phyloP scores from a whole-genome alignment of 345 rosid species.

The Erucastrum elatum region DNA sequence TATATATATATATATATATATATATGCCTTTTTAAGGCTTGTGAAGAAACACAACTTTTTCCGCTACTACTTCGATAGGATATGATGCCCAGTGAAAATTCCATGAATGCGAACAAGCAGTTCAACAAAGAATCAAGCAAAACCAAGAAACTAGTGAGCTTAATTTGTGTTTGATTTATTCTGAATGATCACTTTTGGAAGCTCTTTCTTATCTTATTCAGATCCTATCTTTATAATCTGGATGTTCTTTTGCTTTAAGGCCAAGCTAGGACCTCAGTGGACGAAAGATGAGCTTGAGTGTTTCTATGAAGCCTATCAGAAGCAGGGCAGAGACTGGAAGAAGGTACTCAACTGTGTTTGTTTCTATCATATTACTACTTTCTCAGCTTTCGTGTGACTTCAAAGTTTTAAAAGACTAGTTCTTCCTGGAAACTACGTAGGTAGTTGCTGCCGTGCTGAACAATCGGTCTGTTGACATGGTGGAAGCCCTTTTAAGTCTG shows the following conservation, averaged over 20 bases:
- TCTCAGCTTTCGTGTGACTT: neutral
- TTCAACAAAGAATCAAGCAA: neutral
- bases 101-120: neutral
- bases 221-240: too few species aligned
- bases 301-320: conserved; percentile 79
- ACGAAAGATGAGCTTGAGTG: conserved; percentile 72
- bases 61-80: neutral
- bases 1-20: too few species aligned
- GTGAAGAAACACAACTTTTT: too few species aligned
- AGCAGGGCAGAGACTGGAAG: conserved; percentile 77
- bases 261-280: conserved; percentile 92
- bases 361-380: neutral
- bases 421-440: conserved; percentile 43
- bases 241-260: too few species aligned
- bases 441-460: conserved; percentile 55
- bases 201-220: neutral
- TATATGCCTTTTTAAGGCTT: too few species aligned
- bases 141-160: neutral
- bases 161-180: neutral
- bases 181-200: neutral
- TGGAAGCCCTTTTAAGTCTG: conserved; percentile 57
- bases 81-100: neutral
- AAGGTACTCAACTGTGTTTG: conserved; percentile 47
- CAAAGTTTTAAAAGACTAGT: conserved; percentile 4
- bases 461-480: conserved; percentile 81